Evolutionary conservation across 75 land plant species (phyloP).

Genomic region (Picea glauca): DNA sequence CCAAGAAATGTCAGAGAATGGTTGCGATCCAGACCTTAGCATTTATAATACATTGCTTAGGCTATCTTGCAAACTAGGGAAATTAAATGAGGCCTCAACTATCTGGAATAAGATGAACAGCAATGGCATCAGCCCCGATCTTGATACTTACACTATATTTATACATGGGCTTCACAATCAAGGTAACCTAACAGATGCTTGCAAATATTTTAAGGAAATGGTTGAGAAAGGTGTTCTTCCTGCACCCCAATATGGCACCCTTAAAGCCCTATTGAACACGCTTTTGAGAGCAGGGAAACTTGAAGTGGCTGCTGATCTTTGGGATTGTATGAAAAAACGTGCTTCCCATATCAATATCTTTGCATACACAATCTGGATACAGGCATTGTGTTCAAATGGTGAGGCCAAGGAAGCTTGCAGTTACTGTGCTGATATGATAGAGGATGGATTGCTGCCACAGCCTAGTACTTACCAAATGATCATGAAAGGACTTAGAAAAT

Average conservation of each 20-base stretch:
- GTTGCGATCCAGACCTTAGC: slow-evolving; percentile 40
- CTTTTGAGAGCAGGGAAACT: slow-evolving; percentile 49
- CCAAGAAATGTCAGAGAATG: slow-evolving; percentile 41
- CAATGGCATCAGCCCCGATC: slow-evolving; percentile 33
- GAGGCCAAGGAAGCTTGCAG: slow-evolving; percentile 65
- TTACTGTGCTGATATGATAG: slow-evolving; percentile 67
- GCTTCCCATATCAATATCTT: slow-evolving; percentile 53
- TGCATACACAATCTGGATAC: slow-evolving; percentile 83
- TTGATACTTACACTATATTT: slow-evolving; percentile 43
- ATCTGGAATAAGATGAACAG: slow-evolving; percentile 53
- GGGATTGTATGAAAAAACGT: slow-evolving; percentile 40
- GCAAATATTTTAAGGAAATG: slow-evolving; percentile 64
- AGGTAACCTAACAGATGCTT: slow-evolving; percentile 45
- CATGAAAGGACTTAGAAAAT: slow-evolving; percentile 59
- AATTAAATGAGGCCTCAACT: slow-evolving; percentile 33
- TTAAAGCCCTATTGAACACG: slow-evolving; percentile 52
- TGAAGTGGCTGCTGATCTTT: slow-evolving; percentile 59
- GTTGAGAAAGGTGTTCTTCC: slow-evolving; percentile 44
- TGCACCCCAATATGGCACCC: slow-evolving; percentile 56
- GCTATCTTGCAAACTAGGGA: slow-evolving; percentile 56
- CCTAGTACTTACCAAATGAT: slow-evolving; percentile 69
- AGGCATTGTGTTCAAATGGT: slow-evolving; percentile 51
- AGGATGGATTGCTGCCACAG: slow-evolving; percentile 58
- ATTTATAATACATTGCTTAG: slow-evolving; percentile 48
- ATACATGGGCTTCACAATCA: slow-evolving; percentile 51